Base-by-base conservation (phyloP, 495 filamentous ascomycete genomes). In the Parachaetomium inaequale region DNA sequence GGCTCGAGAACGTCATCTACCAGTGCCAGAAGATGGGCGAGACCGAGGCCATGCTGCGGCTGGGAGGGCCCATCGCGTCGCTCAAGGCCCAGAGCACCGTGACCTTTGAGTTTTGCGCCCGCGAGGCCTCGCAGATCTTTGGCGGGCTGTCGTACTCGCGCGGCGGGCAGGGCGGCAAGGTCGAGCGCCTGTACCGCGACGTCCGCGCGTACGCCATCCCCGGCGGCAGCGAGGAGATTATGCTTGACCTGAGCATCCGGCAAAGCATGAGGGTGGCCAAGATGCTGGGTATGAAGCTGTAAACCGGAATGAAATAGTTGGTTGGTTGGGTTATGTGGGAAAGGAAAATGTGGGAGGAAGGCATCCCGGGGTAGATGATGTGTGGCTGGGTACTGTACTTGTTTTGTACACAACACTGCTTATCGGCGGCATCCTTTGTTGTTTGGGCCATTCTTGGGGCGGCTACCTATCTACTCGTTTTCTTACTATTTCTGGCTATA, bases 141-240 rank as follows among this genome's bases (percentile, higher is more conserved):
- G 94, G 94, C 68, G 94, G 94, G 43, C 78, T 98, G 57, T 93
- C 89, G 68, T 98, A 98, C 78, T 90, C 86, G 61, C 84, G 93
- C 55, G 94, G 94, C 59, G 94, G 94, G 26, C 93, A 97, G 78
- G 94, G 94, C 62, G 93, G 85, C 38, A 98, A 98, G 86, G 85
- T 98, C 54, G 94, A 98, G 84, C 78, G 94, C 36, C 77, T 98
- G 66, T 98, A 98, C 74, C 82, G 94, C 61, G 94, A 98, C 77
- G 94, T 98, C n/a, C 82, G 94, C 61, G 94, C 94, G 26, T 98
- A 98, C 74, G 93, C 94, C 52, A 98, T 98, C 66, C 94, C 94
- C 5, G 94, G 94, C 73, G 94, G 94, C 36, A 90, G 85, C 71
- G 94, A 98, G 79, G 94, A 98, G 83, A 98, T 98, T 62, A 98